Evolutionary conservation across 129 eudicot species (phyloP).

Genomic region (Artemisia annua): DNA sequence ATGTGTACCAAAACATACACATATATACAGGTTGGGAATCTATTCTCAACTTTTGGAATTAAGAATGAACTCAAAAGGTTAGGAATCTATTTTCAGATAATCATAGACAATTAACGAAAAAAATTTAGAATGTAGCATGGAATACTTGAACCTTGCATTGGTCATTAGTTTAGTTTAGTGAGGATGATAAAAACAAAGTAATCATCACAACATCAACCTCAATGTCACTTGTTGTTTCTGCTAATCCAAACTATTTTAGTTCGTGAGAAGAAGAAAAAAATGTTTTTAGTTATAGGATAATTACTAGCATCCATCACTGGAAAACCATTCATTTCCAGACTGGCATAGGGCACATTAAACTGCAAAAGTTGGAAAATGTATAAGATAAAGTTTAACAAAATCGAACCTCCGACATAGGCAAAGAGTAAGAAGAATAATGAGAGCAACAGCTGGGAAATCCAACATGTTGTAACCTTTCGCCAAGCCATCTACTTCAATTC

Average conservation of each 20-base stretch:
- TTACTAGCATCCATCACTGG: background rate
- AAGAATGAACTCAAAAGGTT: background rate
- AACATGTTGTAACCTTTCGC: constrained; percentile 72
- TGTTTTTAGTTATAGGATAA: background rate
- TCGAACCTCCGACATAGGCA: constrained; percentile 65
- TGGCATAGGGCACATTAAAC: constrained; percentile 1
- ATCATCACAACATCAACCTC: constrained; percentile 8
- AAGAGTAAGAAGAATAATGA: constrained; percentile 64
- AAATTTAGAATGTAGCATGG: background rate
- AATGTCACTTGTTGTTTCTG: constrained; percentile 6
- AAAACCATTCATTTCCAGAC: constrained; percentile 6
- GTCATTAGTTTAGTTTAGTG: constrained; percentile 10
- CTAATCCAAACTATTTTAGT: constrained; percentile 1
- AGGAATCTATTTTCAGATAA: constrained; percentile 1
- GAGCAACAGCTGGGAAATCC: constrained; percentile 82
- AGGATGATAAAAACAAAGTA: background rate
- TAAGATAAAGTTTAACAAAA: background rate
- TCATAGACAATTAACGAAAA: constrained; percentile 17
- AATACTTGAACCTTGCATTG: constrained; percentile 13
- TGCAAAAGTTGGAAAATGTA: background rate
- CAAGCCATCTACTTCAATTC: constrained; percentile 63
- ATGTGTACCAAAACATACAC: too few relatives aligned
- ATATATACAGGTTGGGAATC: too few relatives aligned
- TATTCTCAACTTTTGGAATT: too few relatives aligned
- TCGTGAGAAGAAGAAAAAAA: background rate